Percentiles rank a stretch among this genome's conserved stretches.
These are phyloP conservation scores for Vitis hybrid DNA, from an alignment of 177 flowering plant species.

Conservation along the genomic window DNA sequence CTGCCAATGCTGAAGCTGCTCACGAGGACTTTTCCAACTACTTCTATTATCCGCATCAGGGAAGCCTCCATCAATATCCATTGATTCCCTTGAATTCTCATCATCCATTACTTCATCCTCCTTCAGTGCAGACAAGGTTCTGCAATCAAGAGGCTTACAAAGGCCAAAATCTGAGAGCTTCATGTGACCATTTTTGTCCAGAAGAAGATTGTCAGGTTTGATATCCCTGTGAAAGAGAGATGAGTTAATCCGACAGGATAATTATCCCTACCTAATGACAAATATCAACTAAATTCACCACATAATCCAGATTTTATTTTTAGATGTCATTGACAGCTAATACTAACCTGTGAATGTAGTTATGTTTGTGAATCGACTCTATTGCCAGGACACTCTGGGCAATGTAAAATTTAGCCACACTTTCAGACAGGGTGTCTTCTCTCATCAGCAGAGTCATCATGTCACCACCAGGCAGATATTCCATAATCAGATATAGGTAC, in stretches of 20 bases:
- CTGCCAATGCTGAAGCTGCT: conserved; percentile 97
- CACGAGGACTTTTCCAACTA: conserved; percentile 72
- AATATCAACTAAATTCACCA: conserved; percentile 1
- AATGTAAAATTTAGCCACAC: conserved; percentile 84
- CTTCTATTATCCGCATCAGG: conserved; percentile 52
- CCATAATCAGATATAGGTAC: conserved; percentile 88
- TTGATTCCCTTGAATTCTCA: conserved; percentile 58
- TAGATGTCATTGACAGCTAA: background rate
- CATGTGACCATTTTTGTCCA: conserved; percentile 96
- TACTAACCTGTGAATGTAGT: conserved; percentile 88
- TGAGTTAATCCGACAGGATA: background rate
- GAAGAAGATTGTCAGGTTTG: conserved; percentile 92
- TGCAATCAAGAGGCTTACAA: conserved; percentile 93
- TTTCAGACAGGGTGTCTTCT: conserved; percentile 83
- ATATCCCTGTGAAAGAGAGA: conserved; percentile 69
- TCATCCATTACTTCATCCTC: conserved; percentile 59
- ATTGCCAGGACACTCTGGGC: conserved; percentile 92
- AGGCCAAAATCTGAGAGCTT: conserved; percentile 98
- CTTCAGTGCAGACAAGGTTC: conserved; percentile 56
- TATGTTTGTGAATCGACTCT: conserved; percentile 94
- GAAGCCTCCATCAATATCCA: conserved; percentile 78
- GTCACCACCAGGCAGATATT: conserved; percentile 98
- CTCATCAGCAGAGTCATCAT: conserved; percentile 94
- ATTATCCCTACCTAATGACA: background rate
- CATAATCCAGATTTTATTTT: conserved; percentile 1